phyloP scores from a whole-genome alignment of 176 grass and related monocot species.

The Aegilops bicornis region DNA sequence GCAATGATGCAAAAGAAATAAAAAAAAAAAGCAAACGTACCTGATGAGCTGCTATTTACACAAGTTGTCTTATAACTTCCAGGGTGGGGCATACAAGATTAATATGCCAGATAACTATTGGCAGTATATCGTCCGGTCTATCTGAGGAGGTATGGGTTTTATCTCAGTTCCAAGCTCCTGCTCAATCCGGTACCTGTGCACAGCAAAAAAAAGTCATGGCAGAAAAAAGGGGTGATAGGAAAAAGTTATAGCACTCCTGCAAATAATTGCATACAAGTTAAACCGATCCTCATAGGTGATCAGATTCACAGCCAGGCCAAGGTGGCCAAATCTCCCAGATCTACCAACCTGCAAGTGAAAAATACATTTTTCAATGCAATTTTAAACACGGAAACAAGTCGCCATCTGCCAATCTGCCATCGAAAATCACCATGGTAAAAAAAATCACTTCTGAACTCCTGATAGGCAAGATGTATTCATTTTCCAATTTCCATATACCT shows the following conservation, averaged over 20 bases:
- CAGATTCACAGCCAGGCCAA: conserved; percentile 86
- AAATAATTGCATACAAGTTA: conserved; percentile 65
- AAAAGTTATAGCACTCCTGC: not conserved
- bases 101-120: conserved; percentile 39
- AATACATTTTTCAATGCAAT: not conserved
- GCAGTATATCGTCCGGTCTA: conserved; percentile 86
- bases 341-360: conserved; percentile 75
- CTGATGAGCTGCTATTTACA: conserved; percentile 79
- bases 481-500: not conserved
- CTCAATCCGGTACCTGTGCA: conserved; percentile 72
- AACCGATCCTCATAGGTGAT: conserved; percentile 95
- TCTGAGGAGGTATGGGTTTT: conserved; percentile 91
- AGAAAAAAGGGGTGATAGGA: not conserved
- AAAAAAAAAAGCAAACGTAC: conserved; percentile 31
- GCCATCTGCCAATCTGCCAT: not conserved
- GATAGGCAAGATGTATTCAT: not conserved
- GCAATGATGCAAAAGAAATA: not conserved
- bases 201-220: not conserved
- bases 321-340: conserved; percentile 90
- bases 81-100: conserved; percentile 36
- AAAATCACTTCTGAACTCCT: not conserved
- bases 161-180: conserved; percentile 95
- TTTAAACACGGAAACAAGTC: not conserved
- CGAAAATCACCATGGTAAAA: not conserved
- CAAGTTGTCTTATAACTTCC: conserved; percentile 49